Evolutionary conservation across 495 filamentous ascomycete genomes (phyloP).

Genomic region (Hypoxylon trugodes): DNA sequence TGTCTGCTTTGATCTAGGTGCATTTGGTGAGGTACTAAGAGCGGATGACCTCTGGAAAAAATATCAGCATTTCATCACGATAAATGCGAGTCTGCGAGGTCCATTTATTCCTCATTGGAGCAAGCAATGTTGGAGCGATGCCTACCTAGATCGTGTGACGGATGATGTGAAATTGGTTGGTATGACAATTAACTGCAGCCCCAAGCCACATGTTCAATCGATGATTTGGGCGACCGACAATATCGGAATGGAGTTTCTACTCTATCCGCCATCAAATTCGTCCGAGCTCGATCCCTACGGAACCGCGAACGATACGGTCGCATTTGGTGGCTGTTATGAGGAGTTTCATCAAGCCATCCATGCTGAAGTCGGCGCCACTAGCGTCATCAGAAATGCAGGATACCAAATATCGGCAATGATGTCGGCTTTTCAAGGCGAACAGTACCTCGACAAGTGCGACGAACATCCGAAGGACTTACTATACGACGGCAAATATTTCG

Average conservation of each 20-base stretch:
- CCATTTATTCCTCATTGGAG: constrained; percentile 46
- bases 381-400: constrained; percentile 32
- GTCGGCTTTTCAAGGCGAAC: constrained; percentile 37
- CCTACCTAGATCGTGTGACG: constrained; percentile 39
- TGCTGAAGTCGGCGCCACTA: constrained; percentile 41
- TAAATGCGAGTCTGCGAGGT: constrained; percentile 49
- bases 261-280: constrained; percentile 32
- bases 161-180: constrained; percentile 47
- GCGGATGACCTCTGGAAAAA: constrained; percentile 37
- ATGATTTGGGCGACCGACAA: constrained; percentile 49
- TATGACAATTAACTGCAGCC: constrained; percentile 45
- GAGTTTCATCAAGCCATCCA: constrained; percentile 38
- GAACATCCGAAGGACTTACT: constrained; percentile 27
- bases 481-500: constrained; percentile 41
- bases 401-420: constrained; percentile 46
- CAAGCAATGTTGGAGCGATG: constrained; percentile 43
- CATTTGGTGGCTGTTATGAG: constrained; percentile 39
- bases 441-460: constrained; percentile 24
- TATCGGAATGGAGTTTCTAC: constrained; percentile 41
- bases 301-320: constrained; percentile 21
- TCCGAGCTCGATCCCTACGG: constrained; percentile 21
- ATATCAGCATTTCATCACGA: constrained; percentile 46
- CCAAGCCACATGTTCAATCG: constrained; percentile 43
- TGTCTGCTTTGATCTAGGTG: constrained; percentile 46
- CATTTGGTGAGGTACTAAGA: constrained; percentile 41